Evolutionary conservation across 2,329 filamentous ascomycete genomes (phyloP).

Genomic region (Rutstroemia sp.): DNA sequence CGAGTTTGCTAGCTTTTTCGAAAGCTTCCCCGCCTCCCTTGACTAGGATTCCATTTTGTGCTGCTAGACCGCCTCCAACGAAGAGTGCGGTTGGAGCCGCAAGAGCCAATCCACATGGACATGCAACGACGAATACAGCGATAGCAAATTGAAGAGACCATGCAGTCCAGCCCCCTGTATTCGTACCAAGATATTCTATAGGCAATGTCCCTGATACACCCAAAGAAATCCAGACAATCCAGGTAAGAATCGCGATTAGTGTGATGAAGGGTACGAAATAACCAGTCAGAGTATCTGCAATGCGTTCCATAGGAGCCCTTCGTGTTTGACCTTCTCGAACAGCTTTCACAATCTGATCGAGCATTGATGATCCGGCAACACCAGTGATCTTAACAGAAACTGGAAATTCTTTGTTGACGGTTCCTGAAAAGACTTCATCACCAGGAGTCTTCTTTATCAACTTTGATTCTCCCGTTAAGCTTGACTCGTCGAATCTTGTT

Average conservation of each 20-base stretch:
- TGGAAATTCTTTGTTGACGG: slow-evolving; percentile 61
- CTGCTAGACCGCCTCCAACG: slow-evolving; percentile 49
- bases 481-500: slow-evolving; percentile 79
- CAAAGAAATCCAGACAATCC: slow-evolving; percentile 62
- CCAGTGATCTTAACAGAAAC: slow-evolving; percentile 58
- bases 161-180: slow-evolving; percentile 57
- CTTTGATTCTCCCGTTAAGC: slow-evolving; percentile 72
- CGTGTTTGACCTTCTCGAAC: slow-evolving; percentile 72
- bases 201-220: slow-evolving; percentile 53
- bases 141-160: slow-evolving; percentile 74
- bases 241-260: slow-evolving; percentile 61
- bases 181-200: slow-evolving; percentile 43
- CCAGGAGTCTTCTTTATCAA: slow-evolving; percentile 55
- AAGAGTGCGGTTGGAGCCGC: slow-evolving; percentile 53
- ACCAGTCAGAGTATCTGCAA: slow-evolving; percentile 64
- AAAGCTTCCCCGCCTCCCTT: slow-evolving; percentile 54
- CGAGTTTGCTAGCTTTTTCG: slow-evolving; percentile 47
- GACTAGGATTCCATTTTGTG: slow-evolving; percentile 48
- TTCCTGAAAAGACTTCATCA: slow-evolving; percentile 64
- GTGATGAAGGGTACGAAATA: slow-evolving; percentile 73
- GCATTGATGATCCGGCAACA: slow-evolving; percentile 62
- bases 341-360: slow-evolving; percentile 71
- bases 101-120: slow-evolving; percentile 52
- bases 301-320: slow-evolving; percentile 66
- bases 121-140: slow-evolving; percentile 52